A percentile compares a stretch with the other conserved stretches of the same genome.
phyloP scores from a whole-genome alignment of 2,329 filamentous ascomycete species.

The Dactylellina leptospora region DNA sequence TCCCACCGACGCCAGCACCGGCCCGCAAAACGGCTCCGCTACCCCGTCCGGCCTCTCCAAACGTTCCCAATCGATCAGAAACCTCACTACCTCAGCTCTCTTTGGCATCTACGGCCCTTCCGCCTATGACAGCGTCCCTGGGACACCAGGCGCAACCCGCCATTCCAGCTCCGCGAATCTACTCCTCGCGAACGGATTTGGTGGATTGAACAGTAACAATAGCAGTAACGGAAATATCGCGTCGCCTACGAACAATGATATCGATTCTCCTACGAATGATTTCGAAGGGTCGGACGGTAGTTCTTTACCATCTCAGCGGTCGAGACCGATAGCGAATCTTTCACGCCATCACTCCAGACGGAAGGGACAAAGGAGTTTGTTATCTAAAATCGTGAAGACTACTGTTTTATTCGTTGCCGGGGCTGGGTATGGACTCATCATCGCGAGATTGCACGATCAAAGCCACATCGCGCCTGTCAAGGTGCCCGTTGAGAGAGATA shows the following conservation, averaged over 20 bases:
- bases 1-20: constrained; percentile 64
- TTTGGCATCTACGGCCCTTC: constrained; percentile 87
- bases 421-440: constrained; percentile 80
- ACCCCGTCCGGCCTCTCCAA: constrained; percentile 62
- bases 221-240: constrained; percentile 9
- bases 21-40: constrained; percentile 60
- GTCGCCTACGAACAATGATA: constrained; percentile 1
- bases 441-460: constrained; percentile 79
- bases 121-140: constrained; percentile 65
- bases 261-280: constrained; percentile 22
- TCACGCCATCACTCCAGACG: constrained; percentile 53
- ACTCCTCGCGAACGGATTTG: constrained; percentile 59
- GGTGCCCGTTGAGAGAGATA: constrained; percentile 66
- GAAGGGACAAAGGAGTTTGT: constrained; percentile 58
- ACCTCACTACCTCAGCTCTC: constrained; percentile 87
- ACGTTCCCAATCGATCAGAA: constrained; percentile 79
- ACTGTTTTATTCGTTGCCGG: constrained; percentile 79
- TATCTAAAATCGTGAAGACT: constrained; percentile 69
- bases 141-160: constrained; percentile 72
- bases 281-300: constrained; percentile 19
- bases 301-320: constrained; percentile 30
- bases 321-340: constrained; percentile 58
- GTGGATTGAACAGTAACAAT: constrained; percentile 59
- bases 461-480: constrained; percentile 71
- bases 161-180: constrained; percentile 62